Base-by-base conservation (phyloP, 306 rosid species). In the Aeschynomene evenia region DNA sequence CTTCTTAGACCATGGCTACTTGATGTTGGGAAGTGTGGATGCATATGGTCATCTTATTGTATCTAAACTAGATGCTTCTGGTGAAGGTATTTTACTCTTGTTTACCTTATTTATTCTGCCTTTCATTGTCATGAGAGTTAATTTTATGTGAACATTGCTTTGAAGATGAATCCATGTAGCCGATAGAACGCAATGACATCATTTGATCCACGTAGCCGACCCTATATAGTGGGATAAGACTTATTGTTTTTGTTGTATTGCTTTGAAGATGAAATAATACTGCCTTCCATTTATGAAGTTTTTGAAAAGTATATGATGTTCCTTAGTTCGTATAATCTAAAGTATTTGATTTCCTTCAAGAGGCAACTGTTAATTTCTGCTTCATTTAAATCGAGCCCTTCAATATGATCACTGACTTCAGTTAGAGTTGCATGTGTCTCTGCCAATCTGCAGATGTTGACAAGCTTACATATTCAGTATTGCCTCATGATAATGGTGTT, bases 1-100 rank as follows among this genome's bases (percentile, higher is more conserved):
- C 13, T 73, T 78, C 80, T 58, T 81, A 92, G 98, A 89, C 60
- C 56, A 72, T 67, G 90, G 79, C 67, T 66, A 81, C 78, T 68
- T 84, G 61, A 53, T 88, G 68, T 73, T 92, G 85, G 98, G 98
- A 80, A 89, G 89, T 70, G 98, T 92, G 50, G 98, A 92, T 83
- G 83, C 95, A 8, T 86, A 81, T 46, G 98, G 98, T 39, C 93
- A 88, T 74, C 91, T 89, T 48, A 87, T 92, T 74, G 96, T 92
- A 48, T 89, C 98, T 55, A 90, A 90, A 83, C 70, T 88, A 55
- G 92, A 88, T 51, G 69, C 85, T 5, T 67, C 82, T 68, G 87
- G 96, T 67, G 51, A 72, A 80, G 98, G 95, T 92, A 78, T 53
- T 37, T 29, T 63, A 31, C 50, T 72, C 22, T 31, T 36, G 61